These are phyloP conservation scores for Tetrastigma voinierianum DNA, from an alignment of 164 flowering plant genomes.

Conservation along the genomic window DNA sequence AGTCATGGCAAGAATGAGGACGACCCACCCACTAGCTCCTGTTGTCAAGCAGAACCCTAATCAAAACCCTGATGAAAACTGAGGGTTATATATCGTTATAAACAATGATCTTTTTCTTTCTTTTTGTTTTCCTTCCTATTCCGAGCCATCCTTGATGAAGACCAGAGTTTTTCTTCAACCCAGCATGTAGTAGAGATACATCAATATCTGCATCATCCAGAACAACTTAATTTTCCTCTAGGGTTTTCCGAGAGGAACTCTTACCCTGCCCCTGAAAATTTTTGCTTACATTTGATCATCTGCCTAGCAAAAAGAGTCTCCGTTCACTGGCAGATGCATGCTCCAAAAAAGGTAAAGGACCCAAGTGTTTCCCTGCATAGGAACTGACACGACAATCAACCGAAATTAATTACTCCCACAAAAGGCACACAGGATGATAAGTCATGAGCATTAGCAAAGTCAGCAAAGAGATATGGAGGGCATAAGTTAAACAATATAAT, in stretches of 20 bases:
- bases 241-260: conserved; percentile 14
- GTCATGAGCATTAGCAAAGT: too few relatives aligned
- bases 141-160: conserved; percentile 15
- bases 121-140: conserved; percentile 12
- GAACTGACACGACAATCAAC: too few relatives aligned
- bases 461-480: too few relatives aligned
- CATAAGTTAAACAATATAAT: too few relatives aligned
- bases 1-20: conserved; percentile 18
- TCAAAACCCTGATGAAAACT: conserved; percentile 15
- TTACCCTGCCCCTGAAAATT: conserved; percentile 13
- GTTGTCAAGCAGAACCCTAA: conserved; percentile 10
- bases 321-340: conserved; percentile 12
- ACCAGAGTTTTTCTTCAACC: conserved; percentile 21
- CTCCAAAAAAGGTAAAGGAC: conserved; percentile 20
- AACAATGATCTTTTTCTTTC: background rate
- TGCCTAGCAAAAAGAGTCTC: conserved; percentile 20
- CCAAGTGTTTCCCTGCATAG: conserved; percentile 24
- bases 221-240: conserved; percentile 10
- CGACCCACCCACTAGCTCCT: conserved; percentile 13
- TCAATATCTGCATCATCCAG: conserved; percentile 15
- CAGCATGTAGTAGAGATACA: conserved; percentile 20
- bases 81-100: conserved; percentile 13
- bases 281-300: conserved; percentile 15
- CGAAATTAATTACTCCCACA: too few relatives aligned
- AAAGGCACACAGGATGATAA: too few relatives aligned